These are phyloP conservation scores for Themeda triandra DNA, from an alignment of 176 grass and related monocot genomes.

Conservation along the genomic window DNA sequence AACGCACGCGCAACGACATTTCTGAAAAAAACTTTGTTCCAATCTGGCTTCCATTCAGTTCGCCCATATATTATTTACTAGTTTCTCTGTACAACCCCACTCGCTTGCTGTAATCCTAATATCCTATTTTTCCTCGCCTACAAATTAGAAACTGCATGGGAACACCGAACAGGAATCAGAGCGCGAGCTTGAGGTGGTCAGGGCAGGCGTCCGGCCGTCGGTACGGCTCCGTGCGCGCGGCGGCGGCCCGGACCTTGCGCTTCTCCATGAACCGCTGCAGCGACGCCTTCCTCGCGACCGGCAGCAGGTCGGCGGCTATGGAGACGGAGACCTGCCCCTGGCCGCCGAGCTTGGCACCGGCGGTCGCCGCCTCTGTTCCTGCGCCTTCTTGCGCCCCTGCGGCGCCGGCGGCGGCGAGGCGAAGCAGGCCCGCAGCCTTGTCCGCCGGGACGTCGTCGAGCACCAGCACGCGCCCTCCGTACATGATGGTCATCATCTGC, in stretches of 20 bases:
- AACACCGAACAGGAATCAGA: background rate
- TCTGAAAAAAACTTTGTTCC: too few species aligned
- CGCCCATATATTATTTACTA: too few species aligned
- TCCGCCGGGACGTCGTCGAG: background rate
- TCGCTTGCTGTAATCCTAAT: too few species aligned
- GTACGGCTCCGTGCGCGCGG: conserved; percentile 31
- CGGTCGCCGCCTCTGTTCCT: background rate
- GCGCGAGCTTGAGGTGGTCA: conserved; percentile 20
- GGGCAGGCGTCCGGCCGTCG: background rate
- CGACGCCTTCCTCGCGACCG: conserved; percentile 60
- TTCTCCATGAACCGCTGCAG: conserved; percentile 80
- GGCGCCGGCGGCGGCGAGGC: too few species aligned
- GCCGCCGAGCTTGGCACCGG: background rate
- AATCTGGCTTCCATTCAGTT: too few species aligned
- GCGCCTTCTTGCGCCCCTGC: too few species aligned
- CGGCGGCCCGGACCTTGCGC: conserved; percentile 45
- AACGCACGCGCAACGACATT: too few species aligned
- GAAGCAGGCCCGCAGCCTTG: background rate
- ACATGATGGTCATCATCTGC: background rate
- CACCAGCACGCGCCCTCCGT: background rate
- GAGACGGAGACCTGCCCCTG: background rate
- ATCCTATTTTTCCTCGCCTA: too few species aligned
- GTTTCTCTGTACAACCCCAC: too few species aligned
- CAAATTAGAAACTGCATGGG: background rate
- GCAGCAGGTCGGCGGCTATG: conserved; percentile 43